A percentile compares a stretch with the other conserved stretches of the same genome.
These are phyloP conservation scores for Ophiostoma ips DNA, from an alignment of 2,329 filamentous ascomycete genomes.

Conservation along the genomic window DNA sequence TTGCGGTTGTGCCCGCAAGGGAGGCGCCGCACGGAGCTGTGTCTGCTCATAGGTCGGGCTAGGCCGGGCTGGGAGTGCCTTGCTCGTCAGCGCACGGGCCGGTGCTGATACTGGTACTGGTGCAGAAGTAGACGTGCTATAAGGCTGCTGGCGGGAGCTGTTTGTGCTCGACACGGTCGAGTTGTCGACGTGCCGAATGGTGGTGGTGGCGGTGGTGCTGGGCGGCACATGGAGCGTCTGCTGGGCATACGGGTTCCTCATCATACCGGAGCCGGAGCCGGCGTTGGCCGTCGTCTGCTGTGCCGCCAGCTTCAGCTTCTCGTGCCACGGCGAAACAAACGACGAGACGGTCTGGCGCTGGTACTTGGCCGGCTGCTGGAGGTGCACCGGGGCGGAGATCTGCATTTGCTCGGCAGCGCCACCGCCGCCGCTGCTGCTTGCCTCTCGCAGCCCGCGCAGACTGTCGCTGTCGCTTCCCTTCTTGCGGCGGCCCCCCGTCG, in stretches of 20 bases:
- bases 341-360: not conserved
- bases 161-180: not conserved
- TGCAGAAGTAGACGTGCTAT: too few species aligned
- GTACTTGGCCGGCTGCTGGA: constrained; percentile 15
- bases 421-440: constrained; percentile 14
- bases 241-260: not conserved
- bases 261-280: too few species aligned
- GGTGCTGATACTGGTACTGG: not conserved
- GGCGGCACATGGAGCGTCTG: too few species aligned
- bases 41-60: not conserved
- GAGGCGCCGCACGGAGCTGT: too few species aligned
- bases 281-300: not conserved
- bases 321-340: not conserved
- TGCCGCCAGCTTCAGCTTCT: not conserved
- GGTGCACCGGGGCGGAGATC: constrained; percentile 28
- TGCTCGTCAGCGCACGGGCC: not conserved
- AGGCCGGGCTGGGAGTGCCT: not conserved
- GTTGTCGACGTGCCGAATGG: not conserved
- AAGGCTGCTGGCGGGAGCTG: not conserved
- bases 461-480: not conserved
- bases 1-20: too few species aligned
- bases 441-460: not conserved
- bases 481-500: not conserved
- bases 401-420: constrained; percentile 24
- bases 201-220: not conserved